Conservation (phyloP, 108 stramenopile genomes). For the Cyclotella cryptica region DNA sequence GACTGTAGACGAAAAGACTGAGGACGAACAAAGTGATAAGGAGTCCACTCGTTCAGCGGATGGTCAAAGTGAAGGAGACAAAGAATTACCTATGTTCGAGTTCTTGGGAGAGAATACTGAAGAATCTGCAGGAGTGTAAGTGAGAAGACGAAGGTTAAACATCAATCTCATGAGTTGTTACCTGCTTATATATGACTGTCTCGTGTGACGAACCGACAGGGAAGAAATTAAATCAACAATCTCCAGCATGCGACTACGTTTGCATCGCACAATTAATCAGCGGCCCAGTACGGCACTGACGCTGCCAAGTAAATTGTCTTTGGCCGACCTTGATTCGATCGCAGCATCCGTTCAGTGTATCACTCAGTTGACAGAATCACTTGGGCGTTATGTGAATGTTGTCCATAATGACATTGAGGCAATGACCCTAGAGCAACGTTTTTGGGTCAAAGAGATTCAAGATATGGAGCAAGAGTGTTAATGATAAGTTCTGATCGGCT, state of each 20-base stretch:
- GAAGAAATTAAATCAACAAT: neutral
- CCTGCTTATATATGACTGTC: neutral
- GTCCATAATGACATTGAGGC: conserved; percentile 62
- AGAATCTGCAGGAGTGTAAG: conserved; percentile 2
- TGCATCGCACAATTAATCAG: conserved; percentile 1
- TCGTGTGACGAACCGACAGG: neutral
- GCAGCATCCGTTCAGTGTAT: conserved; percentile 66
- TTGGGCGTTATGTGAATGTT: conserved; percentile 77
- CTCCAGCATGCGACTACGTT: conserved; percentile 2
- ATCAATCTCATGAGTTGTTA: neutral
- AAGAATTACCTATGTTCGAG: neutral
- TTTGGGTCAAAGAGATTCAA: conserved; percentile 49
- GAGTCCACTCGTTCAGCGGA: neutral
- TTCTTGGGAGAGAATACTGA: neutral
- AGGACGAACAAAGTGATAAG: no score
- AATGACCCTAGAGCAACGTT: conserved; percentile 64
- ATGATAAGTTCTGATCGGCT: no score
- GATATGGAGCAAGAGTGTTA: neutral
- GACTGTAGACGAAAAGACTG: neutral
- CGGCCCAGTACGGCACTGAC: neutral
- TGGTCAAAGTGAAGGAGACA: neutral
- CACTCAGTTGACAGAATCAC: conserved; percentile 67
- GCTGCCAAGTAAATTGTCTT: conserved; percentile 20
- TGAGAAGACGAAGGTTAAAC: neutral
- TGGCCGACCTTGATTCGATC: conserved; percentile 55